Evolutionary conservation across 257 asterid species (phyloP), one percentile per base, ranked within the genome.

Genomic region (Asclepias syriaca): DNA sequence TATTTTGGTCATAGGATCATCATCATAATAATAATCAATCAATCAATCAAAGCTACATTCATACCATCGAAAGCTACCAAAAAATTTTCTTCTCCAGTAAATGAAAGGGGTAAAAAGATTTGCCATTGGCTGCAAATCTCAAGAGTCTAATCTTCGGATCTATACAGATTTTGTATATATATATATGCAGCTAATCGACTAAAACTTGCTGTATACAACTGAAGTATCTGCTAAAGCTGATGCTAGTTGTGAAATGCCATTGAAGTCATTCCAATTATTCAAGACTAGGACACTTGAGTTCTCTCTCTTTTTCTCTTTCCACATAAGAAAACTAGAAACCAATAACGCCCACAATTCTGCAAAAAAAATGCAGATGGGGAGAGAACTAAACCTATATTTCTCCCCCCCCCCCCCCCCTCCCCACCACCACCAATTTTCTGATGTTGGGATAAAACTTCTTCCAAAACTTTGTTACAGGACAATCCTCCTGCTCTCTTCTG

Each of bases 141-240:
- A 46, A 4, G 14, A 13, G 71, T 67, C 13, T 6, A 43, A 43
- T 48, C 48, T 72, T 79, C 79, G 65, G 78, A 71, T 87, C 81
- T 85, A 75, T 82, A 80, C 87, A 84, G 65, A 78, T 55, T 54
- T 66, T 64, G 48, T 29, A 29, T 29, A 40, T 40, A 40, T 40
- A 70, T 71, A 68, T 74, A 76, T 65, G 83, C 78, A 77, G 64
- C 74, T 70, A 63, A 34, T 1, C 8, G 34, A 63, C 49, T 18
- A 63, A 16, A 34, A 8, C 49, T 66, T 72, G 59, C 72, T 69
- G 82, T 84, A 72, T 74, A 81, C 83, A 72, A 55, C 77, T 51
- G 21, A 64, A 68, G 72, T 78, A 72, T 73, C 68, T 64, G 10
- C 53, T 74, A 74, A 63, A 74, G 16, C 53, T 64, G 64, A 66